Evolutionary conservation across 2,329 filamentous ascomycete genomes (phyloP).

Genomic region (Epichloe uncinata): DNA sequence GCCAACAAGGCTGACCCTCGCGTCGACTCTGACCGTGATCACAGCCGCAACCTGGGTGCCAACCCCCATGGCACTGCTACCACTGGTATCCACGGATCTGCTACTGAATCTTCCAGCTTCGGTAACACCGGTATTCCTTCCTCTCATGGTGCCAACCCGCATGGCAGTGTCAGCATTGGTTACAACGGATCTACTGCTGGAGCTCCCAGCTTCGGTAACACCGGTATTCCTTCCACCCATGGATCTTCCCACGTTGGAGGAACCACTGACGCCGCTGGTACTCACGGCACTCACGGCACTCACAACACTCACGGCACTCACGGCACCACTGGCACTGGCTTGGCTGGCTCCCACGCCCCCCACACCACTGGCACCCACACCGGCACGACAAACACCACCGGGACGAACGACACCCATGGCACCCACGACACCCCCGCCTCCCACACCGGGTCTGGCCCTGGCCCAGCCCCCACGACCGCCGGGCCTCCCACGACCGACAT

Average conservation of each 20-base stretch:
- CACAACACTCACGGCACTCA: not conserved
- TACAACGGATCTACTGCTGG: constrained; percentile 1
- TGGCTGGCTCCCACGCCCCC: not conserved
- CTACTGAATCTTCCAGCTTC: constrained; percentile 5
- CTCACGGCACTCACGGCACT: constrained; percentile 17
- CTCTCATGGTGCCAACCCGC: constrained; percentile 16
- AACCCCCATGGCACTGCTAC: constrained; percentile 16
- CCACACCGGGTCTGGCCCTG: too few relatives aligned
- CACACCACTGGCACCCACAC: not conserved
- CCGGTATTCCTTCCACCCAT: too few relatives aligned
- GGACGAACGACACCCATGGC: not conserved
- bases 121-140: constrained; percentile 12
- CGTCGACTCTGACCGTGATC: constrained; percentile 38
- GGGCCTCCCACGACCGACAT: too few relatives aligned
- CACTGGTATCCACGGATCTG: not conserved
- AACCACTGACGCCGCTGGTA: constrained; percentile 15
- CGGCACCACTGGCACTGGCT: constrained; percentile 8
- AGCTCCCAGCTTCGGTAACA: not conserved
- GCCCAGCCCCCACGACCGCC: too few relatives aligned
- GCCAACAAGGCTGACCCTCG: constrained; percentile 40
- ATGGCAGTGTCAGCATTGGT: constrained; percentile 9
- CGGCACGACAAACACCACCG: constrained; percentile 7
- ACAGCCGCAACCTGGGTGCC: constrained; percentile 19
- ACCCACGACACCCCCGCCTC: too few relatives aligned
- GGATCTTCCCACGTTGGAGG: too few relatives aligned